Base-by-base conservation (phyloP, 2,329 filamentous ascomycete species). In the Claviceps paspali region DNA sequence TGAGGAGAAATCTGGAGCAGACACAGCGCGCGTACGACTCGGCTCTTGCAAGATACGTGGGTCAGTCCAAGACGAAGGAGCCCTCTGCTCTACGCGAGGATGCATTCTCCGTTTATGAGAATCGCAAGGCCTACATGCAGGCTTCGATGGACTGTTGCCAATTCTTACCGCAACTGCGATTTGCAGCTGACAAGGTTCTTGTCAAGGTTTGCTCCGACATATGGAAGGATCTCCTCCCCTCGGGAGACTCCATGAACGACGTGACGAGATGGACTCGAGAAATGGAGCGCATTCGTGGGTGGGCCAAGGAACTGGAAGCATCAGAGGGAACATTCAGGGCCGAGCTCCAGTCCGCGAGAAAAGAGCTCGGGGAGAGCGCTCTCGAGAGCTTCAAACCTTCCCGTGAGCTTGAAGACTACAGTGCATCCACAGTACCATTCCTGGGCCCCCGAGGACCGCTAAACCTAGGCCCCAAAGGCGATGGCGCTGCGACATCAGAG, bases 101-200 rank as follows among this genome's bases (percentile, higher is more conserved):
- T 59, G 91, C 91, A 1, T 98, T 98, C 51, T 79, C 91, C 53
- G 75, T 96, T 27, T 91, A 94, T 54, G 91, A 96, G 63, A 82
- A 84, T 18, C 76, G 88, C 41, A 92, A 91, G 52, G 74, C 78
- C 23, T 98, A 98, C 55, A 67, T 96, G 30, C 88, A 86, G 54
- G 82, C 87, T 1, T 87, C 84, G 11, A 78, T 98, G 73, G 91
- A 98, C 57, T 96, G 87, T 54, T 93, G 84, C 49, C 76, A 91
- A 46, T 71, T 85, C 47, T 84, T 83, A 1, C 87, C 91, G 1
- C 85, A 95, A 56, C 62, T 96, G 32, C 77, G 91, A 33, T 76
- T 81, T 48, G 76, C 79, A 1, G 68, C 96, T 41, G 91, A 98
- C 56, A 85, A 82, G 60, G 61, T 96, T 24, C 67, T 98, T 11